Percentiles rank a stretch among this genome's conserved stretches.
These are phyloP conservation scores for Alternaria incomplexa DNA, from an alignment of 2,329 filamentous ascomycete genomes.

Conservation along the genomic window DNA sequence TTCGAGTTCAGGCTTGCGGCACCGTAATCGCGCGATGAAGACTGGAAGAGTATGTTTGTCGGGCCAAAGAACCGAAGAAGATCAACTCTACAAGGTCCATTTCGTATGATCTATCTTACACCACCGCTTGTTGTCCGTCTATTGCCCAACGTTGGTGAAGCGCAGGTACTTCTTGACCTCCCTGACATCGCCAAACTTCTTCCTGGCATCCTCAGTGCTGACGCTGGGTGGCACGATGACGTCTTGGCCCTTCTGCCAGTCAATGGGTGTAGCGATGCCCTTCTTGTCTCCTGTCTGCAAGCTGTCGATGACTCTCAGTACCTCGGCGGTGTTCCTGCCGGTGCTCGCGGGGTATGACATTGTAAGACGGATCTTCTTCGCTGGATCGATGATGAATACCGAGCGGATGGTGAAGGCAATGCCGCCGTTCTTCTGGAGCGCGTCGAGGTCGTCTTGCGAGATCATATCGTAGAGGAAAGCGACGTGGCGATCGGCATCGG, in stretches of 20 bases:
- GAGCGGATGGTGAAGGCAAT: slow-evolving; percentile 93
- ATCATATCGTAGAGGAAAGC: slow-evolving; percentile 60
- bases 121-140: background rate
- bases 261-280: slow-evolving; percentile 85
- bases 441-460: slow-evolving; percentile 61
- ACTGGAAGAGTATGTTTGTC: background rate
- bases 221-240: slow-evolving; percentile 88
- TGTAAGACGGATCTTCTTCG: slow-evolving; percentile 90
- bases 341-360: slow-evolving; percentile 92
- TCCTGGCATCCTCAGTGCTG: slow-evolving; percentile 82
- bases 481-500: slow-evolving; percentile 56
- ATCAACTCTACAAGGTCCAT: background rate
- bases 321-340: slow-evolving; percentile 67
- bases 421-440: slow-evolving; percentile 57
- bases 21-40: background rate
- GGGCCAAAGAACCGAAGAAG: background rate
- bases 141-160: slow-evolving; percentile 64
- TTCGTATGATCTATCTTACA: background rate
- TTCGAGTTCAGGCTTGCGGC: background rate
- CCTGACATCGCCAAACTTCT: slow-evolving; percentile 78
- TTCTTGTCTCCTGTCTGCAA: slow-evolving; percentile 79
- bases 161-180: slow-evolving; percentile 73
- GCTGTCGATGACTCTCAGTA: slow-evolving; percentile 64
- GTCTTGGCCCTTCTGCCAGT: slow-evolving; percentile 88
- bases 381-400: slow-evolving; percentile 93